Evolutionary conservation across 768 basidiomycete genomes (phyloP).

Genomic region (Boletellus emodensis): DNA sequence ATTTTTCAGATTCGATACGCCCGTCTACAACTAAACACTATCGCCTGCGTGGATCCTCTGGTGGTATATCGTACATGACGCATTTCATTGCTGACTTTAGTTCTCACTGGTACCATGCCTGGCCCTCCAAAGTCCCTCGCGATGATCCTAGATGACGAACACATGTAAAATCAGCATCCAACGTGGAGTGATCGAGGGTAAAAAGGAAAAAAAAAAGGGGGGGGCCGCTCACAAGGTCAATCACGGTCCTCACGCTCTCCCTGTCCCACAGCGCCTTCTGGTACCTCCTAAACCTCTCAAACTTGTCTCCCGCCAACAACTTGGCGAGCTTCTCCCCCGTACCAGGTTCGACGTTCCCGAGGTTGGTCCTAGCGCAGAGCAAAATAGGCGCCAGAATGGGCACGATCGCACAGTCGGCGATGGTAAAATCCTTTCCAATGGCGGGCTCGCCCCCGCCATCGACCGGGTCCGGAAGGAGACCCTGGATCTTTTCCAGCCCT

Average conservation of each 20-base stretch:
- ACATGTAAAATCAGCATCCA: background rate
- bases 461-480: too few species aligned
- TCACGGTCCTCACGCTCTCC: constrained; percentile 10
- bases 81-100: background rate
- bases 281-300: constrained; percentile 47
- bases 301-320: constrained; percentile 40
- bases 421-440: constrained; percentile 44
- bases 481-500: constrained; percentile 7
- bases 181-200: background rate
- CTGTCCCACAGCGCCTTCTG: constrained; percentile 42
- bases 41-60: too few species aligned
- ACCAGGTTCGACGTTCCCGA: constrained; percentile 46
- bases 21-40: too few species aligned
- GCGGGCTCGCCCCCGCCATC: too few species aligned
- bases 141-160: background rate
- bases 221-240: constrained; percentile 3
- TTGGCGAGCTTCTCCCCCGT: constrained; percentile 42
- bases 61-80: too few species aligned
- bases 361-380: constrained; percentile 40
- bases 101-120: background rate
- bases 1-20: too few species aligned
- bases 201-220: background rate
- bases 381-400: constrained; percentile 52
- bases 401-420: constrained; percentile 55
- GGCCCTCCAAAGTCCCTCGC: background rate